phyloP scores from a whole-genome alignment of 148 eudicot genomes.

The Chenopodium quinoa region DNA sequence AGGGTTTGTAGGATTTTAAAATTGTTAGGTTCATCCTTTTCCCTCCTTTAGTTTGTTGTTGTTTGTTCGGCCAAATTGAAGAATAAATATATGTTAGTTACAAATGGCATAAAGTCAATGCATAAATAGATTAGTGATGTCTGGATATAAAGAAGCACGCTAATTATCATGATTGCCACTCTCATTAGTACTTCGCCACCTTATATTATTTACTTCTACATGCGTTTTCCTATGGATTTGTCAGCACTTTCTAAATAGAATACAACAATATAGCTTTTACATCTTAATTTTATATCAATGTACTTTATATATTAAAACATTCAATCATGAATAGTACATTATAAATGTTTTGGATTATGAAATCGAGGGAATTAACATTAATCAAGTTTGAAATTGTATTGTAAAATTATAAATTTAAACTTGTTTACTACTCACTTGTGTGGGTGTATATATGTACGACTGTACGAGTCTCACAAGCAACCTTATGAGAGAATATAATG shows the following conservation, averaged over 20 bases:
- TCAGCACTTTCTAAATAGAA: background rate
- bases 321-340: too few relatives aligned
- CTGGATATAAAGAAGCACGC: conserved; percentile 23
- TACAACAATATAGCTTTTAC: too few relatives aligned
- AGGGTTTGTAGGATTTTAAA: background rate
- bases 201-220: background rate
- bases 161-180: conserved; percentile 30
- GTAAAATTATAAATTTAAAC: too few relatives aligned
- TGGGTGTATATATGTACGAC: too few relatives aligned
- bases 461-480: too few relatives aligned
- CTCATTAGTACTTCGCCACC: background rate
- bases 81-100: background rate
- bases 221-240: background rate
- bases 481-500: too few relatives aligned
- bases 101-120: conserved; percentile 16
- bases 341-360: too few relatives aligned
- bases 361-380: too few relatives aligned
- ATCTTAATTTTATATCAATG: too few relatives aligned
- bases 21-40: background rate
- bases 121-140: conserved; percentile 19
- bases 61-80: background rate
- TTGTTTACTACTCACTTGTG: too few relatives aligned
- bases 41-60: background rate
- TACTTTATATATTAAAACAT: too few relatives aligned
- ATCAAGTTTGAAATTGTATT: too few relatives aligned